Conservation (phyloP, 1,284 basidiomycete genomes). For the Porogramme epimiltina region DNA sequence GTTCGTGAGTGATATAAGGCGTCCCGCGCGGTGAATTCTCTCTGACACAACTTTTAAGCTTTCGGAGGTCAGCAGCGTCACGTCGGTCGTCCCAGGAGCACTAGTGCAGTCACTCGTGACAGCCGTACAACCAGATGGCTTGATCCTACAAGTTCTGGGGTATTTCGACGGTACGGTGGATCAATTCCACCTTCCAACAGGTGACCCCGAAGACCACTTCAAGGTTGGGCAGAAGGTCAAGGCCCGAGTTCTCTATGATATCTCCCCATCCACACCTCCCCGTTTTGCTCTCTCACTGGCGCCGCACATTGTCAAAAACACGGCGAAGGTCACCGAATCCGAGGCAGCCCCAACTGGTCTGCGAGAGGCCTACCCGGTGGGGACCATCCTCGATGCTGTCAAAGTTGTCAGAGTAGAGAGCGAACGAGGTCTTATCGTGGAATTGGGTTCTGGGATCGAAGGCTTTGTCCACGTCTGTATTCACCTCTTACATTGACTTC, state of each 20-base stretch:
- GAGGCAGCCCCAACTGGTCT: constrained; percentile 37
- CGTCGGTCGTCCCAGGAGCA: constrained; percentile 85
- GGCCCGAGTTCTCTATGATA: constrained; percentile 86
- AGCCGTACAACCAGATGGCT: constrained; percentile 74
- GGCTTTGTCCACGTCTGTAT: constrained; percentile 85
- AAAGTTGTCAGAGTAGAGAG: constrained; percentile 76
- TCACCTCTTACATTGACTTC: neutral
- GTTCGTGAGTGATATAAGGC: too few relatives aligned
- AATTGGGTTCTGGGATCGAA: constrained; percentile 62
- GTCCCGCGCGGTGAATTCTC: too few relatives aligned
- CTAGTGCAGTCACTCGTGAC: constrained; percentile 89
- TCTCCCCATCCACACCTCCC: constrained; percentile 68
- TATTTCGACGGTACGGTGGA: constrained; percentile 95
- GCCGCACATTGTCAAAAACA: constrained; percentile 71
- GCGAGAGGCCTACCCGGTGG: constrained; percentile 67
- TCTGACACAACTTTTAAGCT: constrained; percentile 40
- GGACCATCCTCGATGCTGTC: constrained; percentile 70
- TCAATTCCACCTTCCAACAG: constrained; percentile 70
- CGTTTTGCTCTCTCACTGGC: constrained; percentile 81
- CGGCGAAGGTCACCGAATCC: constrained; percentile 36
- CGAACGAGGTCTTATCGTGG: constrained; percentile 81
- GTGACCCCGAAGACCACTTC: constrained; percentile 53
- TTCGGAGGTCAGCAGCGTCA: constrained; percentile 77
- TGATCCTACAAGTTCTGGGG: constrained; percentile 90
- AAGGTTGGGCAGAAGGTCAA: constrained; percentile 89